Percentiles rank a stretch among this genome's conserved stretches.
These are phyloP conservation scores for Peronospora farinosa DNA, from an alignment of 352 stramenopile genomes.

Conservation along the genomic window DNA sequence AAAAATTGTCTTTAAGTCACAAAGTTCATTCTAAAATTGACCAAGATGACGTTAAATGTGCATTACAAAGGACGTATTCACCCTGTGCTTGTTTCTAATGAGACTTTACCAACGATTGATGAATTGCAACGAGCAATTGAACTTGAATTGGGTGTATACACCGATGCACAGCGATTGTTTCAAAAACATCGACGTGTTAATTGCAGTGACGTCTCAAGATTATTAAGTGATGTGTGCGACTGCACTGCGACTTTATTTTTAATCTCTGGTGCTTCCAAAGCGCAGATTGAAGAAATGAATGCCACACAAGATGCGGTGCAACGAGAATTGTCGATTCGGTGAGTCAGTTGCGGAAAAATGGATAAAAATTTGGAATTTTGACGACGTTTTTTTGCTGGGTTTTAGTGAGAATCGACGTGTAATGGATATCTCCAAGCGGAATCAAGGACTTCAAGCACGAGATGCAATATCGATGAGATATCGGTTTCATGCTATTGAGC, in stretches of 20 bases:
- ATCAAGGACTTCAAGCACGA: constrained; percentile 32
- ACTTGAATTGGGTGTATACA: constrained; percentile 19
- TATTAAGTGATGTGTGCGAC: constrained; percentile 27
- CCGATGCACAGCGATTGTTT: constrained; percentile 54
- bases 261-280: constrained; percentile 39
- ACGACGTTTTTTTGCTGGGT: neutral
- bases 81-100: constrained; percentile 23
- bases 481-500: constrained; percentile 67
- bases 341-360: neutral
- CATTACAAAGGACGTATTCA: constrained; percentile 41
- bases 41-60: constrained; percentile 24
- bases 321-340: constrained; percentile 44
- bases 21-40: constrained; percentile 10
- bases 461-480: constrained; percentile 44
- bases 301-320: constrained; percentile 33
- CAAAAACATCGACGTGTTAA: constrained; percentile 47
- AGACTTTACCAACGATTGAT: constrained; percentile 21
- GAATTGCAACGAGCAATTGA: constrained; percentile 39
- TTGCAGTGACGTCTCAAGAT: constrained; percentile 13
- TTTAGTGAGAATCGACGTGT: constrained; percentile 43
- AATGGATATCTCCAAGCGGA: constrained; percentile 53
- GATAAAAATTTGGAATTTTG: neutral
- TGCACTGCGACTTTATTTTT: constrained; percentile 30
- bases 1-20: no score
- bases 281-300: constrained; percentile 53